A percentile compares a stretch with the other conserved stretches of the same genome.
Conservation (phyloP, 2,329 filamentous ascomycete genomes). For the Cladobotryum protrusum region DNA sequence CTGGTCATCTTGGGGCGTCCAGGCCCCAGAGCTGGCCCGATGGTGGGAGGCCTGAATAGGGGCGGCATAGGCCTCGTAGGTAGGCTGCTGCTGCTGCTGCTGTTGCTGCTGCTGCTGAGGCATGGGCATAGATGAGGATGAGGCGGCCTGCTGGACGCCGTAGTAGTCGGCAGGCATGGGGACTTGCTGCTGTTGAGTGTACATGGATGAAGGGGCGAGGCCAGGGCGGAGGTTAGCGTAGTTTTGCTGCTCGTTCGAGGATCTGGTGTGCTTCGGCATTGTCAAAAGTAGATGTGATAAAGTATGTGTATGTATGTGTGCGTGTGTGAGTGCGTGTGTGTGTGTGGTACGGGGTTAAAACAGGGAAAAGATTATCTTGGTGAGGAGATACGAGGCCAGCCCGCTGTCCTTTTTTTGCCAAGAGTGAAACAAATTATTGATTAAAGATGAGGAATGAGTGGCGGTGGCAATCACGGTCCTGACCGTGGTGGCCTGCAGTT, state of each 20-base stretch:
- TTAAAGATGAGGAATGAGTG: slow-evolving; percentile 12
- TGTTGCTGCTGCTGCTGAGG: slow-evolving; percentile 7
- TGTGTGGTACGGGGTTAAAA: not conserved
- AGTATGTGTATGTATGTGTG: not conserved
- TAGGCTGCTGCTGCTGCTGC: slow-evolving; percentile 22
- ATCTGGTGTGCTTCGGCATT: slow-evolving; percentile 42
- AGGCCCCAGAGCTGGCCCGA: slow-evolving; percentile 58
- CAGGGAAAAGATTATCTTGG: slow-evolving; percentile 3
- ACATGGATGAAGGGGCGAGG: slow-evolving; percentile 37
- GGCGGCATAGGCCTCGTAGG: slow-evolving; percentile 35
- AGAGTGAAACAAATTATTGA: slow-evolving; percentile 12
- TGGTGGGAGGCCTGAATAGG: slow-evolving; percentile 40
- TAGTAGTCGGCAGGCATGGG: slow-evolving; percentile 36
- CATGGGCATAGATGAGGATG: slow-evolving; percentile 8
- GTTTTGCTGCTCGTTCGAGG: slow-evolving; percentile 30
- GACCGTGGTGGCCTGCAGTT: slow-evolving; percentile 11
- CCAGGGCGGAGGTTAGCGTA: slow-evolving; percentile 34
- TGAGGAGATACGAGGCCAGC: slow-evolving; percentile 11
- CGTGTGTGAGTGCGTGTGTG: not conserved
- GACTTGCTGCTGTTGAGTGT: slow-evolving; percentile 32
- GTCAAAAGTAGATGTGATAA: slow-evolving; percentile 16
- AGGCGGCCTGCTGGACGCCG: slow-evolving; percentile 6
- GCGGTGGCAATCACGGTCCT: slow-evolving; percentile 10
- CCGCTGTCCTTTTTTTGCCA: slow-evolving; percentile 7
- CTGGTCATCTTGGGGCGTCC: slow-evolving; percentile 69